phyloP scores from a whole-genome alignment of 768 basidiomycete species.

The Imleria badia region DNA sequence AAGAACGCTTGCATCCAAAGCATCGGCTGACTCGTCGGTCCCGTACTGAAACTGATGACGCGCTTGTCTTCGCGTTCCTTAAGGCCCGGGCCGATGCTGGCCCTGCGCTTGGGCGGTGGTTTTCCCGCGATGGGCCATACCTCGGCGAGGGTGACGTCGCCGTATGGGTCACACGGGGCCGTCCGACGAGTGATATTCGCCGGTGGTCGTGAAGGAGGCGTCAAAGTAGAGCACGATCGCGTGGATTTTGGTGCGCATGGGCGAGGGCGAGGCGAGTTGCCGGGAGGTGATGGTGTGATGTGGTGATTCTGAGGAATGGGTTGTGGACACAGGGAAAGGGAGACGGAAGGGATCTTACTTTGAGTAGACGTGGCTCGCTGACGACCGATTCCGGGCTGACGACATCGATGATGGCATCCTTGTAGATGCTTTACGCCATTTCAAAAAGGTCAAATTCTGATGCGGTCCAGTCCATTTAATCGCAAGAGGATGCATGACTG shows the following conservation, averaged over 20 bases:
- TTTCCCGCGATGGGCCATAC: conserved; percentile 79
- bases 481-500: background rate
- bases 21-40: conserved; percentile 81
- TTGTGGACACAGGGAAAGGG: background rate
- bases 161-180: conserved; percentile 58
- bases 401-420: conserved; percentile 84
- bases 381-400: conserved; percentile 63
- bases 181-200: conserved; percentile 53
- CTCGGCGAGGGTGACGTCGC: conserved; percentile 64
- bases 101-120: conserved; percentile 55
- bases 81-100: conserved; percentile 47
- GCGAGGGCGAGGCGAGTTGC: conserved; percentile 67
- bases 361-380: conserved; percentile 62
- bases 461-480: background rate
- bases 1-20: conserved; percentile 98
- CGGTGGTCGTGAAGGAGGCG: conserved; percentile 74
- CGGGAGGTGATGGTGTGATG: conserved; percentile 59
- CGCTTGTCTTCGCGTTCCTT: conserved; percentile 40
- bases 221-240: conserved; percentile 93
- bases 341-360: conserved; percentile 45
- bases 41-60: conserved; percentile 83
- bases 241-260: conserved; percentile 63
- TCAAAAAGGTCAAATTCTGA: conserved; percentile 84
- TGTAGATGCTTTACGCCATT: conserved; percentile 74
- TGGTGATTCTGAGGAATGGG: conserved; percentile 62